Evolutionary conservation across 2,329 filamentous ascomycete genomes (phyloP), one percentile per base, ranked within the genome.

Genomic region (Ceratocystis albifundus): DNA sequence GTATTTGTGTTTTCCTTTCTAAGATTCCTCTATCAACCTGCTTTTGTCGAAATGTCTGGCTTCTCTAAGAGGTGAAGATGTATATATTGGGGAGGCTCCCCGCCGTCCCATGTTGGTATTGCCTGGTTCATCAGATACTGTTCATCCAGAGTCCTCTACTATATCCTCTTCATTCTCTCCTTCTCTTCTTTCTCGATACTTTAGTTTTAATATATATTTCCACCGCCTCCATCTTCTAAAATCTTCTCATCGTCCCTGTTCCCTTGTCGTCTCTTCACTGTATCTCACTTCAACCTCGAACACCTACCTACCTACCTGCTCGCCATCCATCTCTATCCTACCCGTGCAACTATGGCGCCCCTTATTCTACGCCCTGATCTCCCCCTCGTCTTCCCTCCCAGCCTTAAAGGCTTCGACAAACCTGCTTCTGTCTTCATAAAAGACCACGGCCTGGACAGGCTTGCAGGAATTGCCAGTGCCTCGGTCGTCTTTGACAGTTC

Each of bases 401-500:
- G 68, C 32, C 69, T 72, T 10, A 61, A 69, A 1, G 10, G 65
- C 41, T 71, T 68, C 67, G 66, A 69, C 69, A 55, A 62, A 32
- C 66, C 70, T n/a, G 25, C 65, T 4, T 12, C n/a, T 22, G 61
- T 66, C n/a, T 71, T 70, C 67, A 66, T 71, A 57, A 12, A 44
- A 6, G 59, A 67, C 50, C 61, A 71, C 63, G 20, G 62, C 61
- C 66, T 50, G 32, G 45, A 65, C 48, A 62, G 61, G 28, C 65
- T 66, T 62, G 69, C 74, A 65, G 73, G 74, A 46, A 62, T 77
- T 17, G 73, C 73, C 15, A 71, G 72, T 3, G 72, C 72, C 64
- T 73, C 74, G 17, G 69, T 77, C 57, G 73, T 78, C 67, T 76
- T 77, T 67, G 70, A 75, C 71, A 17, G 69, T 48, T 48, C 69